Evolutionary conservation across 257 asterid species (phyloP).

Genomic region (Fraxinus quadrangulata): DNA sequence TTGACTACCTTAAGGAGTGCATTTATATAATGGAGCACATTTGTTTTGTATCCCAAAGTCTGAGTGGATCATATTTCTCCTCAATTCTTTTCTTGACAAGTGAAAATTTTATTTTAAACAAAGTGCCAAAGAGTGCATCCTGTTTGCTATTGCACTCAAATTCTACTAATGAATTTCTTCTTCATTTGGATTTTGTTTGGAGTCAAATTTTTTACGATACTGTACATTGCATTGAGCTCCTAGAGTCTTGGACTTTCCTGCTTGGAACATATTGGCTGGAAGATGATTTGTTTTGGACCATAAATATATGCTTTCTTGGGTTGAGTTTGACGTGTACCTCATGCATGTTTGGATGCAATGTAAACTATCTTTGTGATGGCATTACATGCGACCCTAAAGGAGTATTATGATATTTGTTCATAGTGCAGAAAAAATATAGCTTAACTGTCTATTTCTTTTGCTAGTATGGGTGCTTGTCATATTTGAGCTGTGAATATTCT

Average conservation of each 20-base stretch:
- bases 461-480: background rate
- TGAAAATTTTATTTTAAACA: too few relatives aligned
- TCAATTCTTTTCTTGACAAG: background rate
- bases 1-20: background rate
- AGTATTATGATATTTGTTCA: conserved; percentile 27
- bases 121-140: too few relatives aligned
- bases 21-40: background rate
- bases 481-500: background rate
- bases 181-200: background rate
- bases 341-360: conserved; percentile 2
- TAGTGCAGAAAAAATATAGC: background rate
- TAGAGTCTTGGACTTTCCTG: background rate
- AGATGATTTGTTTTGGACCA: background rate
- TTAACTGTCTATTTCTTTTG: background rate
- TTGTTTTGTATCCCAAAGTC: background rate
- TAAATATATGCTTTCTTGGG: conserved; percentile 2
- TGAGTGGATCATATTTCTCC: background rate
- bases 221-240: too few relatives aligned
- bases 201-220: too few relatives aligned
- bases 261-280: background rate
- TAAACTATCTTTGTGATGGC: background rate
- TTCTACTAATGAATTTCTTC: too few relatives aligned
- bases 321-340: conserved; percentile 1
- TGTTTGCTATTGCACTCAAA: too few relatives aligned
- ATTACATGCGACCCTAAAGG: conserved; percentile 7